Conservation (phyloP, 1,284 basidiomycete species). For the Irpex lacteus region DNA sequence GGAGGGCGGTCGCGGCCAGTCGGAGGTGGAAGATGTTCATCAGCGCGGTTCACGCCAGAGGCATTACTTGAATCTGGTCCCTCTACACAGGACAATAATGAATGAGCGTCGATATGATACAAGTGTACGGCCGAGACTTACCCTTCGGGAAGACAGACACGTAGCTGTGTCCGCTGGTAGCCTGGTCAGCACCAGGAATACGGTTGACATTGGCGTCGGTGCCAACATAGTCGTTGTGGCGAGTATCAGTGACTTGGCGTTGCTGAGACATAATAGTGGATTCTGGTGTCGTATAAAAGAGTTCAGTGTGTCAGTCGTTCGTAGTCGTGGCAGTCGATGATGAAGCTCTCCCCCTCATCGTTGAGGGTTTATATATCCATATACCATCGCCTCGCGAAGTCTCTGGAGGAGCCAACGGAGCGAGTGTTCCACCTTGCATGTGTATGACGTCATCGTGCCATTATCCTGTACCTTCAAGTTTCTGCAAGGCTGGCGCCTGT, state of each 20-base stretch:
- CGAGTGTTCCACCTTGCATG: neutral
- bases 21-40: constrained; percentile 27
- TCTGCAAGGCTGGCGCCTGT: neutral
- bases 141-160: constrained; percentile 23
- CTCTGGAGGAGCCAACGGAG: neutral
- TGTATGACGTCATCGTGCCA: neutral
- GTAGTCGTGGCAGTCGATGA: neutral
- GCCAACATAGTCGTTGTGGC: constrained; percentile 32
- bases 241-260: constrained; percentile 16
- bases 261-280: constrained; percentile 16
- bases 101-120: neutral
- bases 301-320: neutral
- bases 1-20: constrained; percentile 27
- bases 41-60: constrained; percentile 13
- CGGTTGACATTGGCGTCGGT: constrained; percentile 22
- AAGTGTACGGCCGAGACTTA: neutral
- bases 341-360: neutral
- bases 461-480: neutral
- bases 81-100: neutral
- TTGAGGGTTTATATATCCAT: neutral
- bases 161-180: constrained; percentile 26
- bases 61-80: neutral
- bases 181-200: constrained; percentile 28
- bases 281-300: neutral
- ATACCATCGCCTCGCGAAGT: neutral